Base-by-base conservation (phyloP, 192 early-diverging fungal genomes). In the Coemansia furcata region DNA sequence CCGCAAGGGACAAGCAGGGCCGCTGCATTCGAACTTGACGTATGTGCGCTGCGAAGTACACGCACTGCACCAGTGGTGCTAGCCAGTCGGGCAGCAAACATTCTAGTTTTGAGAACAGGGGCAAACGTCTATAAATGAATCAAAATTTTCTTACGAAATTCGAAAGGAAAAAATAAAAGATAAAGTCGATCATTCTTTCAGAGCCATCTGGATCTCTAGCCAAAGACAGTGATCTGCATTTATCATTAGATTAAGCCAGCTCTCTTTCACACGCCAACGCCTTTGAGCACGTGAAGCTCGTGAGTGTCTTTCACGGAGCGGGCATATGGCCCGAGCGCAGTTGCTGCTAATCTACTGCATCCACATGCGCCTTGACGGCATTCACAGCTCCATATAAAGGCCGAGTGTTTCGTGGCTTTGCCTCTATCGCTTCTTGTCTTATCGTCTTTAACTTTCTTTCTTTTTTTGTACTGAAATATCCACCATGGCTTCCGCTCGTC, bases 401-500 rank as follows among this genome's bases (percentile, higher is more conserved):
- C 30, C 4, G 26, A 19, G 19, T 19, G 19, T 6, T 47, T 21
- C 19, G 46, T 47, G 46, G 46, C 46, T n/a, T 47, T 21, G 21
- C 21, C 46, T 5, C 43, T 21, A 47, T 9, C 14, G 8, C 29
- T 33, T 57, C 32, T 7, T 26, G 23, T 42, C 21, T 35, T 60
- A 37, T 67, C 42, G 10, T 12, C 47, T 40, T 30, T 40, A 30
- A 3, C 60, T 17, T n/a, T 63, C 19, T 38, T 36, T 54, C 44
- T 57, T 12, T 37, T 38, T 21, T 64, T 26, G 26, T 42, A 52
- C 23, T 66, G 23, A 64, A 8, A 32, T 23, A 43, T 75, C 0
- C 30, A 80, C 72, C 67, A 43, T 68, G 54, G 66, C 73, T 1
- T 43, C 72, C 33, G 66, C 70, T 36, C 78, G 78, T 63, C 73